Evolutionary conservation across 2,329 filamentous ascomycete species (phyloP).

Genomic region (Metarhizium brunneum): DNA sequence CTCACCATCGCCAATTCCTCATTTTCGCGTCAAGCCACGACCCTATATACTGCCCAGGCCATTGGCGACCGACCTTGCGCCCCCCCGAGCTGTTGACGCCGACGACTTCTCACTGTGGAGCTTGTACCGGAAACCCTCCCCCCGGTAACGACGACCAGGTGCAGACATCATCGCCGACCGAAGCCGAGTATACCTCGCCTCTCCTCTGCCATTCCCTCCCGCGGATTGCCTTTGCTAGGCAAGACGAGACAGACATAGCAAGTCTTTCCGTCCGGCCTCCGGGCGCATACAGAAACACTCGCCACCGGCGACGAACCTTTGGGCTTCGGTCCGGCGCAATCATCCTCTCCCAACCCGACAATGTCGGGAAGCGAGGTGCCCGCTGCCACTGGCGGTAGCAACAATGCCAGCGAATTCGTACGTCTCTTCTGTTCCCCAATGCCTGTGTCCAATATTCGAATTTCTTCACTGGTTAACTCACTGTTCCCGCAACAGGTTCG

Average conservation of each 20-base stretch:
- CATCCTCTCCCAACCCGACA: background rate
- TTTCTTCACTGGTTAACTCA: background rate
- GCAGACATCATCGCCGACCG: background rate
- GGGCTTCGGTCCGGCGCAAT: background rate
- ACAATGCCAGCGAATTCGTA: conserved; percentile 94
- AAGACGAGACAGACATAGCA: background rate
- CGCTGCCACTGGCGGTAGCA: conserved; percentile 37
- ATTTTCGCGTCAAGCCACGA: background rate
- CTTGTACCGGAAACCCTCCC: background rate
- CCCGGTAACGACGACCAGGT: background rate
- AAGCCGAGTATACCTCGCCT: background rate
- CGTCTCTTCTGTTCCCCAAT: conserved; percentile 29
- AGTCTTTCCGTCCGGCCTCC: background rate
- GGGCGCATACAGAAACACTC: background rate
- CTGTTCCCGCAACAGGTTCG: conserved; percentile 56
- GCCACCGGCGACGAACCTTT: background rate
- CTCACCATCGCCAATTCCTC: conserved; percentile 1
- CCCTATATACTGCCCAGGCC: background rate
- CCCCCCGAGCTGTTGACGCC: background rate
- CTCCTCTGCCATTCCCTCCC: background rate
- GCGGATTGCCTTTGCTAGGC: background rate
- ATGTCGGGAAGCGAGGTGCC: conserved; percentile 27
- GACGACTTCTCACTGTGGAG: conserved; percentile 1
- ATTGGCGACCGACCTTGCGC: background rate
- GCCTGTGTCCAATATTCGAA: background rate